Base-by-base conservation (phyloP, 768 basidiomycete genomes). In the Mycena capillaripes region DNA sequence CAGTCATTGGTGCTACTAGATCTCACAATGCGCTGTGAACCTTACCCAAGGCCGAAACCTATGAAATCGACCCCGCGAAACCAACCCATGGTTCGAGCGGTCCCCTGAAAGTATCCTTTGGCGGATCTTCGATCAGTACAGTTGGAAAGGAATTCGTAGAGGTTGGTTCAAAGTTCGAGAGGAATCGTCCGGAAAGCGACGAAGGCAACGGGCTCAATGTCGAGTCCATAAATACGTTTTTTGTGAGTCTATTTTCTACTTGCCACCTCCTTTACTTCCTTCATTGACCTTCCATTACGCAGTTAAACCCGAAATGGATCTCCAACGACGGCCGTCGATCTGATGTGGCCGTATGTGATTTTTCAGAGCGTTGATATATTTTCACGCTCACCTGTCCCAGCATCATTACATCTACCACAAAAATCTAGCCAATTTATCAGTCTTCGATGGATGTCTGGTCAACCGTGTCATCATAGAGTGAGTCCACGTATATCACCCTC, bases 331-430 rank as follows among this genome's bases (percentile, higher is more conserved):
- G 63, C 4, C 34, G 36, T 12, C 63, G 70, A 7, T 71, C 70
- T 9, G 70, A 71, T 21, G 70, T 60, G 21, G 12, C 70, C 0
- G 70, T 71, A 46, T 0, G 64, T 63, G 19, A 17, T 2, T 25
- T 23, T 42, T 27, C 27, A 32, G 8, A 14, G 0, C n/a, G 9
- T 38, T 38, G 38, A 38, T 16, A 38, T 38, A 38, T 46, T 14
- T 53, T 34, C 17, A 32, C 9, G n/a, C 9, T 29, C 21, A 59
- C 21, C 3, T 30, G 23, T 5, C 27, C 4, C 77, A 86, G 46
- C 79, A 81, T 60, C 68, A 73, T 55, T 78, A 75, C 38, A 12
- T 80, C 42, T 81, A 81, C 70, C 76, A 74, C 32, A 75, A 76
- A 30, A 61, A 42, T 44, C 72, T 76, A n/a, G 36, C 32, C 30